These are phyloP conservation scores for Baudoinia panamericana DNA, from an alignment of 495 filamentous ascomycete species.

Conservation along the genomic window DNA sequence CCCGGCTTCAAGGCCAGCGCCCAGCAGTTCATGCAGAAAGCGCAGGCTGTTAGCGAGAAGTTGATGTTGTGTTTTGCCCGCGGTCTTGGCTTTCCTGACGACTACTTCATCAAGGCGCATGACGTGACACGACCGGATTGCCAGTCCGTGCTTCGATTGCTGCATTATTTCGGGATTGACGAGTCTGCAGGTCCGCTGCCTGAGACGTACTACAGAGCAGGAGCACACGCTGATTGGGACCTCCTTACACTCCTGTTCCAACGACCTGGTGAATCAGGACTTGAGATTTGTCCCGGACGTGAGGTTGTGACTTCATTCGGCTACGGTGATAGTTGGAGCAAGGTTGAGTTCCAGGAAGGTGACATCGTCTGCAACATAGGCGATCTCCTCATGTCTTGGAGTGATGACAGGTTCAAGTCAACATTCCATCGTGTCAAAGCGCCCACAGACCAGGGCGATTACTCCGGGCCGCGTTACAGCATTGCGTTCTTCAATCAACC, in stretches of 20 bases:
- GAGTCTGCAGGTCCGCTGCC: neutral
- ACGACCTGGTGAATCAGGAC: conserved; percentile 44
- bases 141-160: conserved; percentile 44
- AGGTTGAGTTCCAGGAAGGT: conserved; percentile 41
- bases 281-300: conserved; percentile 54
- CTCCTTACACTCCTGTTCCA: conserved; percentile 56
- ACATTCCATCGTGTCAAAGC: conserved; percentile 51
- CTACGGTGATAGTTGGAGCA: conserved; percentile 48
- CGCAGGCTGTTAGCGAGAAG: conserved; percentile 40
- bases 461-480: conserved; percentile 46
- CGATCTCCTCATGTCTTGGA: conserved; percentile 57
- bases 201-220: conserved; percentile 45
- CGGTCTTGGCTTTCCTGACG: conserved; percentile 41
- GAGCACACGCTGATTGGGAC: conserved; percentile 52
- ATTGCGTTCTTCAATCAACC: conserved; percentile 59
- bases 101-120: conserved; percentile 45
- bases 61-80: conserved; percentile 49
- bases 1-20: conserved; percentile 37
- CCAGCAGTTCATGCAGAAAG: conserved; percentile 41
- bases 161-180: conserved; percentile 43
- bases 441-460: conserved; percentile 39
- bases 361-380: conserved; percentile 58
- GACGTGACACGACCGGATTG: conserved; percentile 35
- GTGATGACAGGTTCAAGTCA: conserved; percentile 55
- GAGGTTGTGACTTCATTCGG: conserved; percentile 49